Evolutionary conservation across 148 eudicot species (phyloP), one percentile per base, ranked within the genome.

Genomic region (Vaccinium myrtillus): DNA sequence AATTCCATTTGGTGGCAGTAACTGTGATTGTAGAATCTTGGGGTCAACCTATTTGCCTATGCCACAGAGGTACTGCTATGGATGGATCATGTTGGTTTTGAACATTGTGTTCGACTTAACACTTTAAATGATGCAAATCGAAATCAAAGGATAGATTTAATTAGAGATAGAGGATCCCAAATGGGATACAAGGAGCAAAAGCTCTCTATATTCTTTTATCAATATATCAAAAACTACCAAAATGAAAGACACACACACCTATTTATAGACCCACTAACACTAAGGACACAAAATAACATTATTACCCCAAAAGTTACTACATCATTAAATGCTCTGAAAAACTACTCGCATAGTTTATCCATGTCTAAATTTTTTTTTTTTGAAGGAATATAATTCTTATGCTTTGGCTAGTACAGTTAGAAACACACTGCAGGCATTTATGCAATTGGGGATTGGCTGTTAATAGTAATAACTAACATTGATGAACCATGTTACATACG

Each of bases 1-100:
- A 79, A 78, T 30, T 79, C 27, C 63, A 79, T 79, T 79, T 18
- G 21, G 70, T 80, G 23, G 51, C 54, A 80, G 12, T 59, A 58
- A 80, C 11, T 55, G 36, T 80, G 27, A 39, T 39, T 6, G 18
- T 79, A 79, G 43, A 56, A 55, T 58, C 27, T 5, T 49, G 30
- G 25, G 56, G 32, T 77, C 79, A 50, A 25, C n/a, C 58, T 77
- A 77, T 11, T 77, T 49, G 56, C 27, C 56, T 50, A 23, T 46
- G 55, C 55, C 10, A 36, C 55, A 77, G 32, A 77, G 30, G 25
- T 32, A 43, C 55, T n/a, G 79, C 56, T 12, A 5, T 77, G 79
- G 56, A 78, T 15, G 59, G n/a, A 15, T n/a, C 5, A 4, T 30
- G 14, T 53, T 5, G 0, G 55, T 77, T 5, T 46, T 25, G 4